Conservation (phyloP, 768 basidiomycete genomes). For the Phylloporus sp. region DNA sequence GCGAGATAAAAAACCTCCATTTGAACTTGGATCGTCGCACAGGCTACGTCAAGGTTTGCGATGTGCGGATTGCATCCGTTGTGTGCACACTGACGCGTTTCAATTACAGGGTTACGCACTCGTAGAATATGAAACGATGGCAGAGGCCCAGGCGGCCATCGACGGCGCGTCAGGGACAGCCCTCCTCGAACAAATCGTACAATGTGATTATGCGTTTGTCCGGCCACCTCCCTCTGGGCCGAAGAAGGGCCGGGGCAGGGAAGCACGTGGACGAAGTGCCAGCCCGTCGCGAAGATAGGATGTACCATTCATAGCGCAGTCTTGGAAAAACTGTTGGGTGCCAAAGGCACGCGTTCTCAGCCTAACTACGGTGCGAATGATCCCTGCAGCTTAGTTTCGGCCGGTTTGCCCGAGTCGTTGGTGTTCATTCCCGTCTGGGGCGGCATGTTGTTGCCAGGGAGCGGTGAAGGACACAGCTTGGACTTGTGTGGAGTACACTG, state of each 20-base stretch:
- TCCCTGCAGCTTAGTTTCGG: not conserved
- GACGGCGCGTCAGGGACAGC: conserved; percentile 81
- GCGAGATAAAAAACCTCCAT: conserved; percentile 97
- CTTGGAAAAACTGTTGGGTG: conserved; percentile 1
- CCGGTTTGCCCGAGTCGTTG: not conserved
- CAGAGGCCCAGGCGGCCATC: conserved; percentile 92
- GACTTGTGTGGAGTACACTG: not conserved
- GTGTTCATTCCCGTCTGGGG: conserved; percentile 10
- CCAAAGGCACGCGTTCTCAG: not conserved
- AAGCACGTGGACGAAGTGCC: conserved; percentile 66
- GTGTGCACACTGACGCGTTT: not conserved
- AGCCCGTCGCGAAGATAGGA: conserved; percentile 64
- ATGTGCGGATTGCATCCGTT: not conserved
- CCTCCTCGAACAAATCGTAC: conserved; percentile 80
- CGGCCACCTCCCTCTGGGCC: conserved; percentile 79
- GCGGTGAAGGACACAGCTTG: not conserved
- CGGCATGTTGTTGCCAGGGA: conserved; percentile 9
- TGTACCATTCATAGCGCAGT: not conserved
- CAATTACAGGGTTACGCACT: conserved; percentile 84
- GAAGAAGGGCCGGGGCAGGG: conserved; percentile 68
- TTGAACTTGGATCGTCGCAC: conserved; percentile 95
- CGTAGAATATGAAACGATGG: conserved; percentile 95
- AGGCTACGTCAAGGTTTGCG: conserved; percentile 92
- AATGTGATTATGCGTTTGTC: conserved; percentile 92
- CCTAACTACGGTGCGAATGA: conserved; percentile 5